Base-by-base conservation (phyloP, 306 rosid species). In the Hippophae rhamnoides region DNA sequence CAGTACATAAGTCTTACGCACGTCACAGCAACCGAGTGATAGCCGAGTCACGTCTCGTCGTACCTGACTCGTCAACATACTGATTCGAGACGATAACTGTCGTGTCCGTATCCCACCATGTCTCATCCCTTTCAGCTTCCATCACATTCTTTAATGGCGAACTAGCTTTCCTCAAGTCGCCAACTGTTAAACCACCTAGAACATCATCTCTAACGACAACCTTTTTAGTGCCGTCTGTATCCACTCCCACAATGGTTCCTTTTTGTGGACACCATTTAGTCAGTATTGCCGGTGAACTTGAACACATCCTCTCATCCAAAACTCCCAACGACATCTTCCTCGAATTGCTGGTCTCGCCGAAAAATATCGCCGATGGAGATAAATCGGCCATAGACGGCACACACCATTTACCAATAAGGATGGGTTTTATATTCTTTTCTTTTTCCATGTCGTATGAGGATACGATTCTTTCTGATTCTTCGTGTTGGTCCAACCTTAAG, bases 301-400 rank as follows among this genome's bases (percentile, higher is more conserved):
- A 44, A 43, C 89, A 81, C 9, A 81, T 63, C 13, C 96, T 84
- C 38, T 69, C 27, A 74, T 90, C 97, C 96, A 89, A 87, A 9
- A 85, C 46, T 6, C 64, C 67, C 11, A 90, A 2, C 0, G 71
- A 61, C 38, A 69, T 41, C 27, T 63, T 69, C 7, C 83, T 74
- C 0, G 68, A 47, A 8, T 8, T n/a, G 41, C 42, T 52, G 11
- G 67, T 31, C 7, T 62, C 67, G 8, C 79, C 75, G 0, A 83
- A 64, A 41, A 84, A 58, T 7, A 78, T 10, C 41, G 67, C 63
- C 13, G 78, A 12, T 52, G 78, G 63, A 0, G 86, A 78, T 5
- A 80, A 65, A 10, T 72, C 9, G 6, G 76, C 62, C 1, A 56
- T 51, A 0, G 75, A 49, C 11, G 79, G 71, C 10, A 23, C 27